Percentiles rank a stretch among this genome's conserved stretches.
Conservation (phyloP, 1,284 basidiomycete genomes). For the Phylloboletellus chloephorus region DNA sequence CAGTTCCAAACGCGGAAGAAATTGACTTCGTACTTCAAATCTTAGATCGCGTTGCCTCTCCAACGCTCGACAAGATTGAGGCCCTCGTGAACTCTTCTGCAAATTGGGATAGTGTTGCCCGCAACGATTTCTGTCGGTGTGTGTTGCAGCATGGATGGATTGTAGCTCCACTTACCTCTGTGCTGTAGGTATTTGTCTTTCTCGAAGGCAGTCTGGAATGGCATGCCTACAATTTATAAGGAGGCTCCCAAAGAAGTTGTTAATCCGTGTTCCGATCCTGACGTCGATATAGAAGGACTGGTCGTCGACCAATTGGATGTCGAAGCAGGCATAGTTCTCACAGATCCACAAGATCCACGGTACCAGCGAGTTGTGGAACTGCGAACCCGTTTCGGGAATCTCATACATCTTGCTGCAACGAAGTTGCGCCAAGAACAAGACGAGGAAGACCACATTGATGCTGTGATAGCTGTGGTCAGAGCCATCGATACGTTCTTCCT, state of each 20-base stretch:
- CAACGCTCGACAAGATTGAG: slow-evolving; percentile 68
- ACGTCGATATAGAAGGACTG: slow-evolving; percentile 61
- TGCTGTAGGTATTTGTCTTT: slow-evolving; percentile 54
- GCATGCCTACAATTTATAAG: slow-evolving; percentile 62
- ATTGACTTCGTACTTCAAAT: slow-evolving; percentile 67
- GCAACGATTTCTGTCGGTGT: slow-evolving; percentile 92
- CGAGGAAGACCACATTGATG: slow-evolving; percentile 89
- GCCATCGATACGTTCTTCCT: slow-evolving; percentile 73
- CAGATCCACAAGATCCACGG: slow-evolving; percentile 69
- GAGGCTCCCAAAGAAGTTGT: slow-evolving; percentile 54
- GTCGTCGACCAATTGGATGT: slow-evolving; percentile 59
- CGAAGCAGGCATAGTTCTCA: slow-evolving; percentile 73
- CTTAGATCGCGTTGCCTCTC: slow-evolving; percentile 57
- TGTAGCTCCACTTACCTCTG: slow-evolving; percentile 4
- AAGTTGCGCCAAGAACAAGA: slow-evolving; percentile 53
- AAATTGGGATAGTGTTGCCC: slow-evolving; percentile 67
- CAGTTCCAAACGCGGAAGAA: slow-evolving; percentile 69
- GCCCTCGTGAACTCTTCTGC: slow-evolving; percentile 50
- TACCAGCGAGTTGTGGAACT: slow-evolving; percentile 63
- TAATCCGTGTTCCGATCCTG: slow-evolving; percentile 53
- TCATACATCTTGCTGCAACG: slow-evolving; percentile 67
- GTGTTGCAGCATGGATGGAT: slow-evolving; percentile 16
- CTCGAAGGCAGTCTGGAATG: slow-evolving; percentile 65
- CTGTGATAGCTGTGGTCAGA: slow-evolving; percentile 65
- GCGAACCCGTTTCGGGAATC: slow-evolving; percentile 63